Evolutionary conservation across 768 basidiomycete genomes (phyloP), one percentile per base, ranked within the genome.

Genomic region (Lactifluus piperatus): DNA sequence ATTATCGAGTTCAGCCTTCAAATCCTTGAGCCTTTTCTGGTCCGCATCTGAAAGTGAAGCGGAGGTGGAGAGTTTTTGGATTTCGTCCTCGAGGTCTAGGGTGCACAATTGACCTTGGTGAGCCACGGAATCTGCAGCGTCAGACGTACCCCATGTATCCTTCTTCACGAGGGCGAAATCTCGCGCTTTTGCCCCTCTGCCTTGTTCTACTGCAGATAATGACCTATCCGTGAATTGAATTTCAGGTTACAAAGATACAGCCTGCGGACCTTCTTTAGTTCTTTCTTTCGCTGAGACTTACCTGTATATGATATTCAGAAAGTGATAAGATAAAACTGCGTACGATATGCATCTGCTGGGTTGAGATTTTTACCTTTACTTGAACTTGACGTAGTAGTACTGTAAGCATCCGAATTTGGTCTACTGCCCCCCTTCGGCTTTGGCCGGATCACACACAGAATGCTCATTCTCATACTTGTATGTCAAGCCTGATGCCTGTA

Each of bases 91-190:
- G 64, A 94, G 76, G 29, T 90, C 92, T 94, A 63, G 20, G 39
- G 18, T 41, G 6, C 29, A 5, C 16, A 9, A 30, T 65, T 34
- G 58, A 24, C 26, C 29, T 9, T 24, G 8, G 46, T 7, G 26
- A 14, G 8, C 16, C 5, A 47, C 9, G 4, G 24, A 29, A 26
- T 9, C 16, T 7, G 20, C 24, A 68, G 16, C 7, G 8, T n/a
- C 39, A 68, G 37, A 51, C 76, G 51, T 65, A 86, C 94, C 91
- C 71, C 78, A 75, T 3, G 94, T 97, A 68, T 97, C 94, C 72
- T 92, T 93, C 78, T 97, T 98, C 43, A 97, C 88, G 30, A 91
- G 78, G n/a, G 89, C 79, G 69, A 94, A 85, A 69, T 98, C 94
- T 64, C 91, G 81, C 16, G 83, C 73, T 94, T 93, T 51, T 80